phyloP scores from a whole-genome alignment of 169 alveolate species.

The Prorocentrum cordatum region DNA sequence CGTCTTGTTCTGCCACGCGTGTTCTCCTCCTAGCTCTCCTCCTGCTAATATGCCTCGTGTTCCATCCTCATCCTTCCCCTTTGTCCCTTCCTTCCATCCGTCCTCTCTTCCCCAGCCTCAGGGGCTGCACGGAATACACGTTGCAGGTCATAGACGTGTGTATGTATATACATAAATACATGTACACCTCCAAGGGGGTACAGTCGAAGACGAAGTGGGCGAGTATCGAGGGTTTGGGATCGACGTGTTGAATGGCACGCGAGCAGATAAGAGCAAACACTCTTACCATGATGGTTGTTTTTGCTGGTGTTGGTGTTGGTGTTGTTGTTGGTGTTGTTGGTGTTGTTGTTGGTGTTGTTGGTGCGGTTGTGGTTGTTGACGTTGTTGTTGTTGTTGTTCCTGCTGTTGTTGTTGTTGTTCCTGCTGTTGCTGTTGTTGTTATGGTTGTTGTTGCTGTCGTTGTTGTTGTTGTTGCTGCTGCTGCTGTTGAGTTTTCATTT shows the following conservation, averaged over 20 bases:
- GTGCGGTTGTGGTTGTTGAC: not conserved
- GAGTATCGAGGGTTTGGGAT: no score
- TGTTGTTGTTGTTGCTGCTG: not conserved
- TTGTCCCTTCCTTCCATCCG: no score
- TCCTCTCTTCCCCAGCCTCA: no score
- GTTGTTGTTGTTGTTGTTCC: not conserved
- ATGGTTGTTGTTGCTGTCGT: not conserved
- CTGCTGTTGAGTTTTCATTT: not conserved
- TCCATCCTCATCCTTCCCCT: no score
- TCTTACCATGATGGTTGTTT: not conserved
- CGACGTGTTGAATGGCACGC: no score
- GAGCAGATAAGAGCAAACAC: not conserved
- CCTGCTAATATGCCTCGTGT: no score
- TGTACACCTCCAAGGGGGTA: not conserved
- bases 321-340: not conserved
- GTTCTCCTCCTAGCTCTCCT: no score
- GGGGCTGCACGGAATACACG: no score
- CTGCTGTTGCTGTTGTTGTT: not conserved
- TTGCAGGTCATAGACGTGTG: not conserved
- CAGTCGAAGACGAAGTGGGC: not conserved
- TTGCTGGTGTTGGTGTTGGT: not conserved
- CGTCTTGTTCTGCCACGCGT: no score
- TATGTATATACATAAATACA: no score
- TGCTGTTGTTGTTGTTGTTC: not conserved
- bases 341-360: not conserved